A percentile compares a stretch with the other conserved stretches of the same genome.
phyloP scores from a whole-genome alignment of 1,139 yeast genomes.

The Yamadazyma siamensis region DNA sequence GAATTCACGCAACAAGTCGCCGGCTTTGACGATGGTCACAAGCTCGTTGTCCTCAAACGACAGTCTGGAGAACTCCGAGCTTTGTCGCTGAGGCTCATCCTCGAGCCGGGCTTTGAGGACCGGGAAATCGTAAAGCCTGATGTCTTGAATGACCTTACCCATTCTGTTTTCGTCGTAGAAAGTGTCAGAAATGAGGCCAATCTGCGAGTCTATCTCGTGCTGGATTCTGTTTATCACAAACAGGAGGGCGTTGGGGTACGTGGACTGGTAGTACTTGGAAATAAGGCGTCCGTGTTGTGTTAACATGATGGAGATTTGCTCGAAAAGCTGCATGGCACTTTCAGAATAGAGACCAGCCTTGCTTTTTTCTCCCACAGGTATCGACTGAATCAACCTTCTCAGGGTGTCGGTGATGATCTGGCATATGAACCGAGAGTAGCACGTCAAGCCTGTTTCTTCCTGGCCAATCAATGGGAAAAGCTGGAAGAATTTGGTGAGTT shows the following conservation, averaged over 20 bases:
- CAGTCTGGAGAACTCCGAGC: constrained; percentile 10
- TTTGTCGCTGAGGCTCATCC: constrained; percentile 9
- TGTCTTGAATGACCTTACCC: constrained; percentile 53
- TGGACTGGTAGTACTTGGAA: constrained; percentile 60
- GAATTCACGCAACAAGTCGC: constrained; percentile 63
- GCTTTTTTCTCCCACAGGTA: constrained; percentile 25
- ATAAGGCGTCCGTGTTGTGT: constrained; percentile 85
- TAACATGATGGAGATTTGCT: constrained; percentile 78
- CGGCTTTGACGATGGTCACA: constrained; percentile 41
- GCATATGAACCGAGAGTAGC: constrained; percentile 84
- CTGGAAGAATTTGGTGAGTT: constrained; percentile 75
- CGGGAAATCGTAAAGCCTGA: constrained; percentile 58
- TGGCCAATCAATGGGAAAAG: constrained; percentile 83
- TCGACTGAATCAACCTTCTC: constrained; percentile 51
- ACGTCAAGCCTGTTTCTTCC: constrained; percentile 66
- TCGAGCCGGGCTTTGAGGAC: constrained; percentile 20
- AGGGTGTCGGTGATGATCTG: constrained; percentile 79
- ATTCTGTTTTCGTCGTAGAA: constrained; percentile 72
- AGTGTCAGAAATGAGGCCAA: constrained; percentile 83
- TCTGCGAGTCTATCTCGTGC: constrained; percentile 85
- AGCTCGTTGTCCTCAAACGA: constrained; percentile 26
- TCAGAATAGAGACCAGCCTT: constrained; percentile 57
- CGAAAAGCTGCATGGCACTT: constrained; percentile 73
- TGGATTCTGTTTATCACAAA: constrained; percentile 73
- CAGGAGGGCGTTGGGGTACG: constrained; percentile 53